phyloP scores from a whole-genome alignment of 345 rosid species.

The Trapa incisa region DNA sequence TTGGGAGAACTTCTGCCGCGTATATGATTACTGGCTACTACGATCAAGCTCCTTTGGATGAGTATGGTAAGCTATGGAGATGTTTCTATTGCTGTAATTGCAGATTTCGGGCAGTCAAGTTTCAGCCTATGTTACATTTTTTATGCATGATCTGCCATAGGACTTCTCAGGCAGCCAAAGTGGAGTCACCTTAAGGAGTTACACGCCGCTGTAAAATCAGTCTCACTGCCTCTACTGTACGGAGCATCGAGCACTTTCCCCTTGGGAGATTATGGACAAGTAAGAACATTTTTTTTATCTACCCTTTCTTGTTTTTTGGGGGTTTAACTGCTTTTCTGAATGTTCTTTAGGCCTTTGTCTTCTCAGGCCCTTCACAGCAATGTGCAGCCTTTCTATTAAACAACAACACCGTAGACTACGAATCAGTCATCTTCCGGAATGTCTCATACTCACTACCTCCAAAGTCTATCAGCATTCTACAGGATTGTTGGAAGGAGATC shows the following conservation, averaged over 20 bases:
- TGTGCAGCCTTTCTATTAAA: constrained; percentile 71
- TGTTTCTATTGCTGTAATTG: background rate
- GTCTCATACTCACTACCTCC: constrained; percentile 42
- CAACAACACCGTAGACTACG: constrained; percentile 18
- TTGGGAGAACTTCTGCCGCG: constrained; percentile 51
- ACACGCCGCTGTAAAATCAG: constrained; percentile 49
- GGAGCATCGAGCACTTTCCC: constrained; percentile 23
- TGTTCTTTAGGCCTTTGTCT: constrained; percentile 51
- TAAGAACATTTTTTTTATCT: constrained; percentile 18
- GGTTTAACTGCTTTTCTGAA: background rate
- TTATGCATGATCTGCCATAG: constrained; percentile 8
- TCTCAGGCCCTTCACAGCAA: constrained; percentile 20
- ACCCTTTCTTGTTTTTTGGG: background rate
- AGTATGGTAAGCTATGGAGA: constrained; percentile 40
- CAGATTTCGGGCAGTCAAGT: background rate
- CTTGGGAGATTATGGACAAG: constrained; percentile 46
- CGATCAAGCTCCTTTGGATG: constrained; percentile 78
- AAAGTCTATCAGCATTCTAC: constrained; percentile 53
- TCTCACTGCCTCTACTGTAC: constrained; percentile 39
- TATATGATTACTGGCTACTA: constrained; percentile 52
- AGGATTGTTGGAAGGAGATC: constrained; percentile 58
- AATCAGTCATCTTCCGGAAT: constrained; percentile 32
- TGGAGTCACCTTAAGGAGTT: constrained; percentile 74
- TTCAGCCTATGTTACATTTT: background rate
- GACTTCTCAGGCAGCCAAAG: constrained; percentile 60